Evolutionary conservation across 2,329 filamentous ascomycete species (phyloP), one percentile per base, ranked within the genome.

Genomic region (Aureobasidium lini): DNA sequence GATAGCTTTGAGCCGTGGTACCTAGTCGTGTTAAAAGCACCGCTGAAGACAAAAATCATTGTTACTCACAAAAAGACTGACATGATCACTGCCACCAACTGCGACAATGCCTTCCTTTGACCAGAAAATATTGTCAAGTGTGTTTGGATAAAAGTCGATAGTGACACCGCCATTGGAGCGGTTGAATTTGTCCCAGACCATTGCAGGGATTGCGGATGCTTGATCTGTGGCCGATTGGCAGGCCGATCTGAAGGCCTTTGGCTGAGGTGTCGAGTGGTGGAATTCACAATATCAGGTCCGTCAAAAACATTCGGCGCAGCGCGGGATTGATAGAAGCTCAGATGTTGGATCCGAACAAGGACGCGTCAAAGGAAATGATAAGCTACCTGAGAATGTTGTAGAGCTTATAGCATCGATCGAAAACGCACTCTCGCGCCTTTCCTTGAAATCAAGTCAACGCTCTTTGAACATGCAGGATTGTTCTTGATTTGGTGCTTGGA

Each of bases 61-160:
- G 61, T 65, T 69, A 61, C 57, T 60, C 68, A 81, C 73, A 63
- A 84, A 66, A 40, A 85, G 72, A 43, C 82, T 75, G 16, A 84
- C 75, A 62, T 76, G 72, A 65, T 85, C 82, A 54, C 80, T 79
- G 10, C 77, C 78, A 13, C 80, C 80, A 48, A 85, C 69, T 6
- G 82, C 83, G 46, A 86, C 74, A 50, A 81, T 78, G 47, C 81
- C 80, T 64, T 85, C 81, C 40, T 74, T 69, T 6, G 82, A 85
- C 82, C 83, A 86, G 54, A 77, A 73, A n/a, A 85, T 68, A 50
- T 79, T 81, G 64, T 81, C 72, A 29, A 75, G 69, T 61, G 76
- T 78, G 3, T 78, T 78, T 2, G 82, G 81, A 71, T 77, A 81
- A 58, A 78, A 73, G 28, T 50, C 47, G 40, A 59, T 53, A 5